Conservation (phyloP, 352 stramenopile genomes). For the Phytopythium sindhum region DNA sequence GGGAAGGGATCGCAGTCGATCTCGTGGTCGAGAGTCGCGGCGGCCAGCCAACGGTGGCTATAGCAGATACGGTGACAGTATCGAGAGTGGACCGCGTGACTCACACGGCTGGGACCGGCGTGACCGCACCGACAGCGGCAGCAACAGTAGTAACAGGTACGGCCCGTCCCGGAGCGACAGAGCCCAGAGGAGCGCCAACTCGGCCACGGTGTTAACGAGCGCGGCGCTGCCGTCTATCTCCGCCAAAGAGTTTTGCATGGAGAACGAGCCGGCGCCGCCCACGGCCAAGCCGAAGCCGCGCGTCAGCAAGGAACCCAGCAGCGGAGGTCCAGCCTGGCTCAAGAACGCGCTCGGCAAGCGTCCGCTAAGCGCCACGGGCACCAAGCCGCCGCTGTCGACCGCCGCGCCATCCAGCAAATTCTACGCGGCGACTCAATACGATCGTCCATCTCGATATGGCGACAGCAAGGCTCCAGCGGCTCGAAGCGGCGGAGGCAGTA, state of each 20-base stretch:
- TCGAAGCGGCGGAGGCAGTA: not conserved
- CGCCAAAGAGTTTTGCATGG: conserved; percentile 52
- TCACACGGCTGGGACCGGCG: conserved; percentile 11
- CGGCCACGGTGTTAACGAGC: conserved; percentile 1
- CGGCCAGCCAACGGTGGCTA: not conserved
- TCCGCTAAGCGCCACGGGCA: not conserved
- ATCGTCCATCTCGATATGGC: conserved; percentile 12
- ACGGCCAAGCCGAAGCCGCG: not conserved
- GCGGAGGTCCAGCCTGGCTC: not conserved
- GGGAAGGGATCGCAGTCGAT: conserved; percentile 4
- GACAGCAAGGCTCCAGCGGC: not conserved
- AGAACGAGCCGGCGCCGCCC: conserved; percentile 31
- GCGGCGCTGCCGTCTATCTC: conserved; percentile 35
- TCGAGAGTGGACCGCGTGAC: conserved; percentile 10
- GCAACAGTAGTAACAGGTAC: conserved; percentile 6
- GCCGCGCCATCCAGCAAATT: not conserved
- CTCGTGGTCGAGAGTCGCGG: conserved; percentile 1
- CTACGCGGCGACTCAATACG: not conserved
- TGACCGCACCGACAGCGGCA: conserved; percentile 11
- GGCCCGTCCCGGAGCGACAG: conserved; percentile 4
- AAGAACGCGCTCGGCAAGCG: conserved; percentile 6
- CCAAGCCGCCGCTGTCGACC: not conserved
- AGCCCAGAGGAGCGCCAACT: conserved; percentile 12
- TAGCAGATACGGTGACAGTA: not conserved
- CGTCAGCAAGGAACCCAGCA: not conserved